Conservation (phyloP, 305 asterid genomes). For the Fraxinus dipetala region DNA sequence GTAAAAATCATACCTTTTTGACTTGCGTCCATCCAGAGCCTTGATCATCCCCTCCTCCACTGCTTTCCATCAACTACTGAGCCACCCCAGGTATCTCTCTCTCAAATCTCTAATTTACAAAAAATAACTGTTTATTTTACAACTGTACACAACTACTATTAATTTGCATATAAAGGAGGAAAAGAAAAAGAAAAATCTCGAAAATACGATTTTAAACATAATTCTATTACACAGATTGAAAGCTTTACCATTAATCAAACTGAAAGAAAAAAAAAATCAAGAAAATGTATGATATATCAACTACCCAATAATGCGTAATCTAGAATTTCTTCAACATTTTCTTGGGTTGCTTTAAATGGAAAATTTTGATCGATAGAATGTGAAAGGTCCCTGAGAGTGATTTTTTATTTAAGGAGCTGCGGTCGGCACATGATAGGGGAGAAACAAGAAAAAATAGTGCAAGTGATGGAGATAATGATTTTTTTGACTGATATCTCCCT, state of each 20-base stretch:
- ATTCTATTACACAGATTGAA: not conserved
- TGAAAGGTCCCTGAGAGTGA: conserved; percentile 25
- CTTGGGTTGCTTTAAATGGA: not conserved
- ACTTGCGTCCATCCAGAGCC: conserved; percentile 99
- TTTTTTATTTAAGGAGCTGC: not conserved
- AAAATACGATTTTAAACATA: not conserved
- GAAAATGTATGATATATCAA: not conserved
- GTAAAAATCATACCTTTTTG: conserved; percentile 62
- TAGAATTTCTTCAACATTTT: not conserved
- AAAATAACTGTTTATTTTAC: not conserved
- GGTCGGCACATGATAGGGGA: not conserved
- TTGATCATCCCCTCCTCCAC: conserved; percentile 63
- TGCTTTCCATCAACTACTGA: conserved; percentile 50
- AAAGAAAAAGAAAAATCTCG: not conserved
- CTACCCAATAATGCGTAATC: conserved; percentile 2
- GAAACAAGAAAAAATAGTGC: not conserved
- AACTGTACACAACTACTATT: conserved; percentile 10
- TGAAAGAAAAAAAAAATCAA: not conserved
- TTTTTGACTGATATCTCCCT: conserved; percentile 5
- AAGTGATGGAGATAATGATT: conserved; percentile 3
- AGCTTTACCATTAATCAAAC: not conserved
- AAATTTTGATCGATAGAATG: conserved; percentile 26
- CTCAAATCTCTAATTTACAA: conserved; percentile 26
- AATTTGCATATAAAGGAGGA: conserved; percentile 10
- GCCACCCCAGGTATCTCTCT: conserved; percentile 7